Conservation (phyloP, 2,329 filamentous ascomycete species). For the Dactylonectria estremocensis region DNA sequence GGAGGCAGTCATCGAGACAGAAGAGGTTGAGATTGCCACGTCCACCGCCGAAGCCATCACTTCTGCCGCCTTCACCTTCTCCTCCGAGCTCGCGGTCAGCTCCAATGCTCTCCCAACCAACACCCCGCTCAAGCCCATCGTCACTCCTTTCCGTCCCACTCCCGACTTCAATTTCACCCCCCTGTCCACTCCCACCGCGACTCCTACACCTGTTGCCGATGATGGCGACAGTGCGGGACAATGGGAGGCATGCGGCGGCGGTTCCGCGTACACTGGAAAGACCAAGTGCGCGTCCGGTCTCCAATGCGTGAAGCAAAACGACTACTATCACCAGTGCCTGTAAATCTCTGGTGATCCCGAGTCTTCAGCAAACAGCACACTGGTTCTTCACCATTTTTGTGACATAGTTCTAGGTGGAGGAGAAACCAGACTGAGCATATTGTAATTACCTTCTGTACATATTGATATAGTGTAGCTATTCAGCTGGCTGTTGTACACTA, state of each 20-base stretch:
- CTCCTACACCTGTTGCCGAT: not conserved
- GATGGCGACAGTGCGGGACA: conserved; percentile 1
- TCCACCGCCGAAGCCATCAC: not conserved
- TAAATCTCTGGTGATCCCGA: not conserved
- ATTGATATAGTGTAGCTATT: not conserved
- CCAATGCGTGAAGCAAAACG: conserved; percentile 39
- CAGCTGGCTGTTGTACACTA: not conserved
- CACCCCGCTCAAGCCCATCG: not conserved
- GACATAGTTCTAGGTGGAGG: not conserved
- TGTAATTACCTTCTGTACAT: not conserved
- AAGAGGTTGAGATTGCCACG: not conserved
- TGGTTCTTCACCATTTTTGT: not conserved
- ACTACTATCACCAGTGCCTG: conserved; percentile 47
- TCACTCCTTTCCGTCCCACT: not conserved
- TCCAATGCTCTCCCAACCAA: not conserved
- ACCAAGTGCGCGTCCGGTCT: conserved; percentile 41
- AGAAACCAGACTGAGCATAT: not conserved
- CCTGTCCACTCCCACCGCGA: not conserved
- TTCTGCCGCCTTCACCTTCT: not conserved
- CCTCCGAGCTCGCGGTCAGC: not conserved
- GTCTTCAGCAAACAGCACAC: not conserved
- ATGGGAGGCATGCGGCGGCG: conserved; percentile 43
- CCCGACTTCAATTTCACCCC: not conserved
- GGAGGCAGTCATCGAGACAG: not conserved
- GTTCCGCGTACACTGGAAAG: conserved; percentile 26